A percentile compares a stretch with the other conserved stretches of the same genome.
Conservation (phyloP, 2,329 filamentous ascomycete genomes). For the Neonectria faginata region DNA sequence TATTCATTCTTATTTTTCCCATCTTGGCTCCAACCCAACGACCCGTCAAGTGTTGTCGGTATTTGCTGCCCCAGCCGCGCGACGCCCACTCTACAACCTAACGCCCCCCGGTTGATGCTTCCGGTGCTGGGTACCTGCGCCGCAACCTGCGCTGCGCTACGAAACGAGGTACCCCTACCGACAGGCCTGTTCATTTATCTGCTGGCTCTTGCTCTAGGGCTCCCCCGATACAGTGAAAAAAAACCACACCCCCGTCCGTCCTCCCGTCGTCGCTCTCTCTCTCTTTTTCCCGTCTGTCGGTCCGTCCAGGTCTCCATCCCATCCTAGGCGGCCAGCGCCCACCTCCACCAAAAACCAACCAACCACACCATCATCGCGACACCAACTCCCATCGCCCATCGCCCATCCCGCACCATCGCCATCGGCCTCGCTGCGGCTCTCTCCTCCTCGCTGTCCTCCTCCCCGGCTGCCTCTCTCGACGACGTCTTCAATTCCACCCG, state of each 20-base stretch:
- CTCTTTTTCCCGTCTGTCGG: conserved; percentile 31
- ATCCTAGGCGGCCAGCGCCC: conserved; percentile 31
- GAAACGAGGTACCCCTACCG: conserved; percentile 21
- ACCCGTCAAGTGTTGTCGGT: conserved; percentile 13
- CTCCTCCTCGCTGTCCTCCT: conserved; percentile 6
- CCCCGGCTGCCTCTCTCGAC: conserved; percentile 18
- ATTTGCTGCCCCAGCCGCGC: conserved; percentile 15
- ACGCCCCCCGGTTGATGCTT: conserved; percentile 10
- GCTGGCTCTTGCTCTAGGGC: conserved; percentile 17
- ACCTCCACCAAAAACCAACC: conserved; percentile 33
- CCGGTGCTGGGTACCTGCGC: conserved; percentile 24
- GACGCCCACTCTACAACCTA: conserved; percentile 9
- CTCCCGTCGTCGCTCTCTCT: conserved; percentile 27
- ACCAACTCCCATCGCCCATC: conserved; percentile 26
- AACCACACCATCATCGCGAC: conserved; percentile 33
- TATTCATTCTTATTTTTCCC: conserved; percentile 8
- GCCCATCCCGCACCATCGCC: conserved; percentile 15
- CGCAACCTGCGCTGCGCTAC: conserved; percentile 7
- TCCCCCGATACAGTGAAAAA: conserved; percentile 31
- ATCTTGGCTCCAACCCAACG: conserved; percentile 8
- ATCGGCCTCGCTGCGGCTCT: conserved; percentile 16
- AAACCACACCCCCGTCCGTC: conserved; percentile 23
- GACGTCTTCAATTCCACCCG: conserved; percentile 33
- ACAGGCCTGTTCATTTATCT: conserved; percentile 27
- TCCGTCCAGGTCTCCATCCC: conserved; percentile 27